Conservation (phyloP, 768 basidiomycete species). For the Boletus patriciae region DNA sequence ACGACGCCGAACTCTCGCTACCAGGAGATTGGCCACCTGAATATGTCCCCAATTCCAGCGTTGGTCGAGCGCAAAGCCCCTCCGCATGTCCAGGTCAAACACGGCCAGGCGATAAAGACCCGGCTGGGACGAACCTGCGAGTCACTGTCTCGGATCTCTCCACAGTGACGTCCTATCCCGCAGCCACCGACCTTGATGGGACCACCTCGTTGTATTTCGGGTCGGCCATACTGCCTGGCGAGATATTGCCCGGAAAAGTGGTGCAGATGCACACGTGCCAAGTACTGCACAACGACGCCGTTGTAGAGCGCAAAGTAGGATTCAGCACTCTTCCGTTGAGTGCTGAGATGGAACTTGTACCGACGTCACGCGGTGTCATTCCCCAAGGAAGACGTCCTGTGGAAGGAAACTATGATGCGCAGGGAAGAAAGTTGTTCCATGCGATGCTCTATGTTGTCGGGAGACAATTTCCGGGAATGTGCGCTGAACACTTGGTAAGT, state of each 20-base stretch:
- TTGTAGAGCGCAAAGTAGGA: not conserved
- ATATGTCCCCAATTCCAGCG: too few species aligned
- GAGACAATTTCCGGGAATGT: slow-evolving; percentile 10
- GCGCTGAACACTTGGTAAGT: slow-evolving; percentile 5
- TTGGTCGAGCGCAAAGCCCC: too few species aligned
- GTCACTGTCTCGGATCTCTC: not conserved
- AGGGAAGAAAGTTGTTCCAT: slow-evolving; percentile 8
- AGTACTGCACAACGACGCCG: not conserved
- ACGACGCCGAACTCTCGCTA: not conserved
- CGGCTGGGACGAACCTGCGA: not conserved
- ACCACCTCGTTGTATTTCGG: slow-evolving; percentile 1
- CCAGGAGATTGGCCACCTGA: not conserved
- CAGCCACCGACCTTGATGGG: slow-evolving; percentile 1
- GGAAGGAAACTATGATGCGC: slow-evolving; percentile 1
- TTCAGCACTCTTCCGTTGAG: slow-evolving; percentile 3
- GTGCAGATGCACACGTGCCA: not conserved
- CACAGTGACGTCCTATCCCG: not conserved
- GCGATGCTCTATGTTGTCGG: slow-evolving; percentile 9
- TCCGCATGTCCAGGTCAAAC: not conserved
- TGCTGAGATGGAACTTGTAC: slow-evolving; percentile 4
- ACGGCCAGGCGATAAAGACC: not conserved
- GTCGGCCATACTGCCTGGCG: not conserved
- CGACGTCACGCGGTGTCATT: not conserved
- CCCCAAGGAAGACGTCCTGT: slow-evolving; percentile 6
- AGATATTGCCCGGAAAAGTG: not conserved